These are phyloP conservation scores for Xylariomycetidae sp. DNA, from an alignment of 2,329 filamentous ascomycete genomes.

Conservation along the genomic window DNA sequence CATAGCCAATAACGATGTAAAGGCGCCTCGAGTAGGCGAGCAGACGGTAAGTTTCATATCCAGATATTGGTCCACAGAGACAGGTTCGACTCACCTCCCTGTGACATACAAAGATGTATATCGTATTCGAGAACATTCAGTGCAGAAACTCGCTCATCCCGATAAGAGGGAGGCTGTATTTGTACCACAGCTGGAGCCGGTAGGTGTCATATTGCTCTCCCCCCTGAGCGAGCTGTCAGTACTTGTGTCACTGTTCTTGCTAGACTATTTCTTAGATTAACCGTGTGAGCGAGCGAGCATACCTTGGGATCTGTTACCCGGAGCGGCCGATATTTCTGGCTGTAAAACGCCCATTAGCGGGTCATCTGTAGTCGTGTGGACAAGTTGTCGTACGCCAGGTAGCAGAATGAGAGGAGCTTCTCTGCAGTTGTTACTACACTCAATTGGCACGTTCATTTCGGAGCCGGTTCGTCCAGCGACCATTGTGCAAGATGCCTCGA, in stretches of 20 bases:
- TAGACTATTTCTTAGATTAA: too few species aligned
- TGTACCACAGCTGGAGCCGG: constrained; percentile 8
- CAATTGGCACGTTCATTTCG: too few species aligned
- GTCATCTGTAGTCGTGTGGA: not conserved
- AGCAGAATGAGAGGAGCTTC: not conserved
- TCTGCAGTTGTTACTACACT: too few species aligned
- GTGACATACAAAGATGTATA: constrained; percentile 5
- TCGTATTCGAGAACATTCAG: constrained; percentile 7
- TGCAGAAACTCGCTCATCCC: constrained; percentile 3
- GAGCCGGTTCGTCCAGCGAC: too few species aligned
- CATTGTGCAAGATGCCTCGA: too few species aligned
- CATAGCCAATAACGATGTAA: too few species aligned
- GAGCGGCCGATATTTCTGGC: not conserved
- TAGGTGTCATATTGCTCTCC: constrained; percentile 1
- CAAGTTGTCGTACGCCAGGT: not conserved
- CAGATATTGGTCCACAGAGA: too few species aligned
- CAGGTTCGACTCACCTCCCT: constrained; percentile 3
- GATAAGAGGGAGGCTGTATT: constrained; percentile 9
- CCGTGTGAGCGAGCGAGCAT: not conserved
- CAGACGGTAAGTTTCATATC: too few species aligned
- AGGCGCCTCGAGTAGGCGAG: too few species aligned
- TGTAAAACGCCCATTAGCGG: not conserved
- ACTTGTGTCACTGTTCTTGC: too few species aligned
- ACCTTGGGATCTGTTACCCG: not conserved
- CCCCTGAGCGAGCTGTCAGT: too few species aligned